These are phyloP conservation scores for Glycine latifolia DNA, from an alignment of 306 rosid genomes.

Conservation along the genomic window DNA sequence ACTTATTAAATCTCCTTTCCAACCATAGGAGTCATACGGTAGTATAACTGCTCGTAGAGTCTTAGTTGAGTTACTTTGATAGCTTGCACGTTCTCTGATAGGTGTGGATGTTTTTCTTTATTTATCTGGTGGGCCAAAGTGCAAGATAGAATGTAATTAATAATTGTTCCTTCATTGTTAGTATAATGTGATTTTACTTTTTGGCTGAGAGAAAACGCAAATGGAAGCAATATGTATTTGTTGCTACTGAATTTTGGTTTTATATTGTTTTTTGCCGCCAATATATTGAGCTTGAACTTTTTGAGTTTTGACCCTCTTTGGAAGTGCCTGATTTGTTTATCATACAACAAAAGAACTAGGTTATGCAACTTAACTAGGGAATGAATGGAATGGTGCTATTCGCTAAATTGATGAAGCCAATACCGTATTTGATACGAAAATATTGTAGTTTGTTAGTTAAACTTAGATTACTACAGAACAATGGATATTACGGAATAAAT, in stretches of 20 bases:
- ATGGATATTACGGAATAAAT: not conserved
- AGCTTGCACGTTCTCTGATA: slow-evolving; percentile 46
- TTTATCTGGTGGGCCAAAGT: slow-evolving; percentile 20
- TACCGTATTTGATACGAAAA: not conserved
- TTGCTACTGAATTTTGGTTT: slow-evolving; percentile 35
- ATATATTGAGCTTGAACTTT: slow-evolving; percentile 27
- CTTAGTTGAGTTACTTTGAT: slow-evolving; percentile 46
- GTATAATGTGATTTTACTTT: slow-evolving; percentile 29
- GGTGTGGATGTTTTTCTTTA: slow-evolving; percentile 39
- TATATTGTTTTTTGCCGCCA: not conserved
- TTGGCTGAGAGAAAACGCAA: slow-evolving; percentile 10
- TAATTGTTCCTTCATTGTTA: slow-evolving; percentile 30
- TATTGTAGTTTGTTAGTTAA: not conserved
- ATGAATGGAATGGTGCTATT: slow-evolving; percentile 12
- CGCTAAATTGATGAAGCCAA: not conserved
- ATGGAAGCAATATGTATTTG: slow-evolving; percentile 43
- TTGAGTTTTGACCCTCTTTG: slow-evolving; percentile 29
- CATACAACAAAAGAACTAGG: slow-evolving; percentile 16
- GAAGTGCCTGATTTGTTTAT: slow-evolving; percentile 33
- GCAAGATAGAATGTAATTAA: slow-evolving; percentile 38
- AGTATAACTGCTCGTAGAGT: slow-evolving; percentile 34
- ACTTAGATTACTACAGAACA: not conserved
- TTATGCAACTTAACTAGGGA: slow-evolving; percentile 17
- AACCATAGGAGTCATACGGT: slow-evolving; percentile 32
- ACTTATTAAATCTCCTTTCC: slow-evolving; percentile 58